Evolutionary conservation across 2,329 filamentous ascomycete genomes (phyloP).

Genomic region (Alternaria sp.): DNA sequence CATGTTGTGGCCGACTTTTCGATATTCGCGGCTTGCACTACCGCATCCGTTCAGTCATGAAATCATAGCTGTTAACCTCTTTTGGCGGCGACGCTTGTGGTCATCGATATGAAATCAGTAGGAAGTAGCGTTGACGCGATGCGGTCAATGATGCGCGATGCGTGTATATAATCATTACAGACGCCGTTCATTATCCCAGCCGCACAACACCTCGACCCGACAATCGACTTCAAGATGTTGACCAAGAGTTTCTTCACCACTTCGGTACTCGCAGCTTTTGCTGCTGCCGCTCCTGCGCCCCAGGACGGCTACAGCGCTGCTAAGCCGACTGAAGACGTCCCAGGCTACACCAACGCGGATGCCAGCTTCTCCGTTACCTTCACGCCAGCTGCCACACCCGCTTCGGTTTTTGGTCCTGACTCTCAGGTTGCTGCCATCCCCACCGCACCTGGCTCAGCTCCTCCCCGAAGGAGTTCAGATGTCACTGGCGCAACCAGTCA

Average conservation of each 20-base stretch:
- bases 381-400: constrained; percentile 41
- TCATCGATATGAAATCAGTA: constrained; percentile 29
- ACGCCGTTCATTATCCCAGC: not conserved
- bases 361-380: constrained; percentile 49
- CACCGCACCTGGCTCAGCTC: constrained; percentile 42
- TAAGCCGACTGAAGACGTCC: constrained; percentile 22
- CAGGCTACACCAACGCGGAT: constrained; percentile 55
- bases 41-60: constrained; percentile 44
- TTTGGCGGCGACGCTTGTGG: constrained; percentile 16
- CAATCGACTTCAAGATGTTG: constrained; percentile 44
- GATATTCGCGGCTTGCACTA: constrained; percentile 23
- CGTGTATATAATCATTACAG: constrained; percentile 19
- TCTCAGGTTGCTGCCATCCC: constrained; percentile 49
- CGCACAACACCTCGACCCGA: constrained; percentile 12
- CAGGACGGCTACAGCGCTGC: constrained; percentile 23
- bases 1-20: constrained; percentile 26
- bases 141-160: constrained; percentile 10
- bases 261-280: constrained; percentile 44
- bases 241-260: constrained; percentile 42
- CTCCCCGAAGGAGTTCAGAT: constrained; percentile 56
- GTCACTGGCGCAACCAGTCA: constrained; percentile 69
- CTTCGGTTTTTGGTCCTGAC: constrained; percentile 53
- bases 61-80: constrained; percentile 35
- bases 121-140: constrained; percentile 11
- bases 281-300: constrained; percentile 49